These are phyloP conservation scores for Mycosphaerella sp. DNA, from an alignment of 2,329 filamentous ascomycete species.

Conservation along the genomic window DNA sequence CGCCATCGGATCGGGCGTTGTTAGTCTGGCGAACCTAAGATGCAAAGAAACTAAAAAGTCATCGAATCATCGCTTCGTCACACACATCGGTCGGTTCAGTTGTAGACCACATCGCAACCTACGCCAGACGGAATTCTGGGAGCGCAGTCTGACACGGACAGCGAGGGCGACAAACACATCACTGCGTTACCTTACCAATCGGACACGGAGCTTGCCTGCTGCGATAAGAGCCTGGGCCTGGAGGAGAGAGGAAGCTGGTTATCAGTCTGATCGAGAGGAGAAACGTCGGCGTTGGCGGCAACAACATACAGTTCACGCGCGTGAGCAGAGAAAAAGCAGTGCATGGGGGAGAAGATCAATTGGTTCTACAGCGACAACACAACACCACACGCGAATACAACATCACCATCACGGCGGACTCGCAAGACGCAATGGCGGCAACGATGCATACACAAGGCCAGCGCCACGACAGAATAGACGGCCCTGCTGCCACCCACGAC, in stretches of 20 bases:
- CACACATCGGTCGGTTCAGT: not conserved
- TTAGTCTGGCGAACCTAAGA: too few relatives aligned
- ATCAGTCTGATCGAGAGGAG: not conserved
- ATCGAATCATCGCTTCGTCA: constrained; percentile 10
- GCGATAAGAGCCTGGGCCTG: not conserved
- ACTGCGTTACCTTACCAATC: not conserved
- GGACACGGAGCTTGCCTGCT: too few relatives aligned
- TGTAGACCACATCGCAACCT: not conserved
- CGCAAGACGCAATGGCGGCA: constrained; percentile 1
- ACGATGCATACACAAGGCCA: constrained; percentile 32
- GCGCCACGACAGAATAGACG: constrained; percentile 36
- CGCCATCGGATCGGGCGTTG: constrained; percentile 6
- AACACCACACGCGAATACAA: not conserved
- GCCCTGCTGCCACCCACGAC: constrained; percentile 3
- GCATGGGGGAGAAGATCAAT: too few relatives aligned
- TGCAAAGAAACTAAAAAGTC: constrained; percentile 3
- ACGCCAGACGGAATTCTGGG: too few relatives aligned
- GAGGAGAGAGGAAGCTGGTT: not conserved
- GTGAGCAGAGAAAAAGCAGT: not conserved
- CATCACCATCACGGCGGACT: not conserved
- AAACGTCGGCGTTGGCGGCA: not conserved
- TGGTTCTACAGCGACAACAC: not conserved
- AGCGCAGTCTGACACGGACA: not conserved
- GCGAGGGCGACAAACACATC: not conserved
- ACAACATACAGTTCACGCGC: not conserved